Evolutionary conservation across 306 rosid species (phyloP), one percentile per base, ranked within the genome.

Genomic region (Phaseolus lunatus): DNA sequence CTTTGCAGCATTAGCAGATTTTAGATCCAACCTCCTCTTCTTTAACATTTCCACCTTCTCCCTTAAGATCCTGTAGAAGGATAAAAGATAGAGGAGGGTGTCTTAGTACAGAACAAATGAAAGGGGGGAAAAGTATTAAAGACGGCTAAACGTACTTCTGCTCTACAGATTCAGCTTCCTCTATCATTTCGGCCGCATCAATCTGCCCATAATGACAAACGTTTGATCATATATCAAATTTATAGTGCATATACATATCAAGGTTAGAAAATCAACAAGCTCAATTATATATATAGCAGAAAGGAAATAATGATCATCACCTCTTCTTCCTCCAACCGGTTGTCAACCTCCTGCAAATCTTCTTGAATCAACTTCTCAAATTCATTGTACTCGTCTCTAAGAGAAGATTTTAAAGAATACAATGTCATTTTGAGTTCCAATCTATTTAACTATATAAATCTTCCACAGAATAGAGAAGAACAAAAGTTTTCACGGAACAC

Each of bases 311-410:
- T 48, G 70, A 31, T 31, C 72, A 47, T 54, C 67, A 95, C 99
- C 97, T 95, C 99, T 57, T 95, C 99, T 84, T 95, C 99, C 81
- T 95, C 99, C 61, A 95, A 20, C 69, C 97, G 96, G 81, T 95
- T 58, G 81, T 95, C 94, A 56, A 90, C 99, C 92, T 90, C 92
- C 83, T 69, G 49, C 96, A 95, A 83, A 86, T 95, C 97, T 75
- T 90, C 97, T 84, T 92, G 97, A 86, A 95, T 95, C 94, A 88
- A 78, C 94, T 95, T 90, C 70, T 95, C 97, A 72, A 89, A 95
- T 83, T 92, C 97, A 82, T 91, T 95, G 87, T 92, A 95, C 85
- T 95, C 99, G 26, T 95, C 97, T 75, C 99, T 95, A 72, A 37
- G 18, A 73, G 58, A 79, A 75, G 73, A 87, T 73, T 72, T 13